Conservation (phyloP, 2,329 filamentous ascomycete species). For the Cryphonectria japonica region DNA sequence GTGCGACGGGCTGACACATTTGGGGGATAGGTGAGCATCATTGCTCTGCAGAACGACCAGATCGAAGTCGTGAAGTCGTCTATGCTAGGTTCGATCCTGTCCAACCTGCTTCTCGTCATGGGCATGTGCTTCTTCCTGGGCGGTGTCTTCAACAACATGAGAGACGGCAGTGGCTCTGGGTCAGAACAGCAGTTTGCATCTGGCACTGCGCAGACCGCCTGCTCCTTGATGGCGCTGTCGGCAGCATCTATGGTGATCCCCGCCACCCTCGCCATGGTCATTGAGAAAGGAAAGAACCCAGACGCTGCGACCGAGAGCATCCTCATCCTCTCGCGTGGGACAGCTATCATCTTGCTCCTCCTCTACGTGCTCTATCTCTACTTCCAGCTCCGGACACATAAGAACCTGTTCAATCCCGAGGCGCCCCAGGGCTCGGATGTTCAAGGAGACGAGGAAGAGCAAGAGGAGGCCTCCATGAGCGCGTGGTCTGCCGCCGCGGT, state of each 20-base stretch:
- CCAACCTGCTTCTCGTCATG: slow-evolving; percentile 87
- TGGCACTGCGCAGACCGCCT: slow-evolving; percentile 77
- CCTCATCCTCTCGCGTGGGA: slow-evolving; percentile 73
- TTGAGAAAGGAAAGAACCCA: slow-evolving; percentile 42
- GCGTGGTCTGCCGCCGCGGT: slow-evolving; percentile 67
- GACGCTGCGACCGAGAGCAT: slow-evolving; percentile 53
- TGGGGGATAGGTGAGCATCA: slow-evolving; percentile 76
- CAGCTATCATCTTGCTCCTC: slow-evolving; percentile 72
- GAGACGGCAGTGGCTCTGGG: slow-evolving; percentile 58
- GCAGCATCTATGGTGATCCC: slow-evolving; percentile 80
- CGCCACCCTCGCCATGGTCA: slow-evolving; percentile 51
- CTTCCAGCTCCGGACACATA: slow-evolving; percentile 79
- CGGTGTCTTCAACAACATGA: slow-evolving; percentile 67
- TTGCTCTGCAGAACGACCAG: slow-evolving; percentile 82
- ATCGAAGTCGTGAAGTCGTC: slow-evolving; percentile 97
- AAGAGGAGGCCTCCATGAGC: slow-evolving; percentile 58
- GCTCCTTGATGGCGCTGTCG: slow-evolving; percentile 74
- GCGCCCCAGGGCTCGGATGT: slow-evolving; percentile 34
- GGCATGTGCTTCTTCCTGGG: slow-evolving; percentile 81
- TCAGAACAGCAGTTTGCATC: slow-evolving; percentile 74
- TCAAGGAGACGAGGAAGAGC: slow-evolving; percentile 46
- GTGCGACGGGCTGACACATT: neutral
- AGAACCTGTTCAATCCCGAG: slow-evolving; percentile 69
- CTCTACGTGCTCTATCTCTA: slow-evolving; percentile 77
- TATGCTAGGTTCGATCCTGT: slow-evolving; percentile 95